A percentile compares a stretch with the other conserved stretches of the same genome.
Conservation (phyloP, 2,329 filamentous ascomycete species). For the Alternaria tenuissima region DNA sequence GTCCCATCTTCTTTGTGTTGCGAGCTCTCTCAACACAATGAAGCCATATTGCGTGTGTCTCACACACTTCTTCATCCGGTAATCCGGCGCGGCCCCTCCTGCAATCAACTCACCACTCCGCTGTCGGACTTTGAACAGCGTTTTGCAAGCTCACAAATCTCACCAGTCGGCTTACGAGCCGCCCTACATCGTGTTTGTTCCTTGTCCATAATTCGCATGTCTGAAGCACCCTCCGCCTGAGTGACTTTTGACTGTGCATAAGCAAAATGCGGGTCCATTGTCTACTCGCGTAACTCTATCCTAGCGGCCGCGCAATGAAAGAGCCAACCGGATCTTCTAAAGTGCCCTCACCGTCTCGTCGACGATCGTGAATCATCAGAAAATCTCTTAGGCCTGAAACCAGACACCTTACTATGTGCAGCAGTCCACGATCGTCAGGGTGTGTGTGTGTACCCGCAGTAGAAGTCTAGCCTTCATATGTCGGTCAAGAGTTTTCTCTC, state of each 20-base stretch:
- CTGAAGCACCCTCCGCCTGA: constrained; percentile 20
- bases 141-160: constrained; percentile 24
- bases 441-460: constrained; percentile 19
- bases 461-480: constrained; percentile 30
- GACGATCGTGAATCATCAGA: constrained; percentile 18
- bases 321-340: constrained; percentile 31
- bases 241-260: constrained; percentile 20
- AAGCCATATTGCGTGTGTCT: constrained; percentile 31
- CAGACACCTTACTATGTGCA: constrained; percentile 29
- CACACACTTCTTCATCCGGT: constrained; percentile 23
- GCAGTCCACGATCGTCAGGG: constrained; percentile 24
- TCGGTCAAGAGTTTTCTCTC: constrained; percentile 22
- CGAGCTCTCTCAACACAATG: constrained; percentile 29
- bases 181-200: constrained; percentile 20
- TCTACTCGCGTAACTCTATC: constrained; percentile 23
- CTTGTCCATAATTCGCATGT: constrained; percentile 24
- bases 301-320: constrained; percentile 17
- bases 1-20: constrained; percentile 19
- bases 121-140: constrained; percentile 4
- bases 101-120: constrained; percentile 17
- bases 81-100: constrained; percentile 25
- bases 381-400: constrained; percentile 15
- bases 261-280: constrained; percentile 27
- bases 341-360: constrained; percentile 31
- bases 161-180: constrained; percentile 29